phyloP scores from a whole-genome alignment of 2,329 filamentous ascomycete species.

The Colletotrichum sp. region DNA sequence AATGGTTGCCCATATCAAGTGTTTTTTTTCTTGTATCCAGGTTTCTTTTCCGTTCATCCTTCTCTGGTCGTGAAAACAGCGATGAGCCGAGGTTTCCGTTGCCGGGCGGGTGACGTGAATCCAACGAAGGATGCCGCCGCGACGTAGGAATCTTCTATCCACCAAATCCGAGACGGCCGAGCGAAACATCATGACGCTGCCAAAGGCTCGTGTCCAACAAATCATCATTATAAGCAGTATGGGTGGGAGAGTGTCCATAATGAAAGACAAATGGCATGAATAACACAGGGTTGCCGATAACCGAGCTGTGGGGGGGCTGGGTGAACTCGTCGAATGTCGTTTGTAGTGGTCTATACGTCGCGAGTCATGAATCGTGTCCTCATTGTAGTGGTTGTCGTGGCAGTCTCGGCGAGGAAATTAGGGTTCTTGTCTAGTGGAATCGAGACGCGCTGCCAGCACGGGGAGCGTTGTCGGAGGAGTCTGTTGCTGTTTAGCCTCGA shows the following conservation, averaged over 20 bases:
- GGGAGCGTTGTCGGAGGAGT: constrained; percentile 48
- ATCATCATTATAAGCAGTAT: constrained; percentile 43
- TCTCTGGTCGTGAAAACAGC: constrained; percentile 36
- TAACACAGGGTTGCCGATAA: constrained; percentile 19
- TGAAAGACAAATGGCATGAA: constrained; percentile 21
- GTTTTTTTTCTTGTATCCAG: constrained; percentile 44
- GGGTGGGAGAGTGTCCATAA: constrained; percentile 24
- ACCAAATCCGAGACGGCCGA: constrained; percentile 32
- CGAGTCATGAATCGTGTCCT: constrained; percentile 25
- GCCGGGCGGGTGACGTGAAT: constrained; percentile 17
- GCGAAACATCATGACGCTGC: constrained; percentile 22
- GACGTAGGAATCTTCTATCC: constrained; percentile 34
- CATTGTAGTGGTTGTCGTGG: constrained; percentile 13
- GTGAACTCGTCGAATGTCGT: constrained; percentile 24
- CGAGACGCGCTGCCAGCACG: constrained; percentile 34
- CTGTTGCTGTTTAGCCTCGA: constrained; percentile 26
- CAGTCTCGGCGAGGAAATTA: constrained; percentile 15
- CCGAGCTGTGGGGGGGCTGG: constrained; percentile 7
- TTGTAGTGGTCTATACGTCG: constrained; percentile 40
- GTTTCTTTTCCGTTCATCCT: constrained; percentile 39
- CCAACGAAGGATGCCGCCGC: constrained; percentile 13
- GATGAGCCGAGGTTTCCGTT: constrained; percentile 15
- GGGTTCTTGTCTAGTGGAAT: constrained; percentile 21
- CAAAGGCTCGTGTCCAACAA: constrained; percentile 24
- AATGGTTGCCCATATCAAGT: constrained; percentile 45